A percentile compares a stretch with the other conserved stretches of the same genome.
Conservation (phyloP, 2,329 filamentous ascomycete genomes). For the Neonectria neomacrospora region DNA sequence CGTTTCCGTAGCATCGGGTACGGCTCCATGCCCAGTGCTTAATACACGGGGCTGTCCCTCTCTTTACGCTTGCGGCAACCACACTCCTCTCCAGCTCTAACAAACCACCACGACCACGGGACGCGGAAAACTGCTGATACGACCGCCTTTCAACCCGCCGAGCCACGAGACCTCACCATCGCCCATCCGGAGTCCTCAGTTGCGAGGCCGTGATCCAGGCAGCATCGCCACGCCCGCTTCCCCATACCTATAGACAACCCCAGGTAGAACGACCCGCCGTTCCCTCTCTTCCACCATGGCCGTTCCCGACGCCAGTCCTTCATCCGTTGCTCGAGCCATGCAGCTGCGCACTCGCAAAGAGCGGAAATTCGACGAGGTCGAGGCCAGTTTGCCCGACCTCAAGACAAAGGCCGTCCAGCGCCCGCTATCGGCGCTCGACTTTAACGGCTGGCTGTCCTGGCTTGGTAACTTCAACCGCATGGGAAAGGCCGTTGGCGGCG, state of each 20-base stretch:
- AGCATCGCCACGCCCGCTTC: neutral
- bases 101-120: conserved; percentile 11
- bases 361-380: conserved; percentile 61
- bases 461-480: conserved; percentile 67
- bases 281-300: conserved; percentile 39
- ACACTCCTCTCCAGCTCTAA: conserved; percentile 1
- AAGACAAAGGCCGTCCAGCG: conserved; percentile 46
- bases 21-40: neutral
- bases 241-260: conserved; percentile 15
- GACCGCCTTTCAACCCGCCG: neutral
- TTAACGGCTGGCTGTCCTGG: conserved; percentile 55
- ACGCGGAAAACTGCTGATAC: conserved; percentile 24
- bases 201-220: conserved; percentile 5
- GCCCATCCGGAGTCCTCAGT: conserved; percentile 1
- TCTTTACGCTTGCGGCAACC: neutral
- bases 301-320: conserved; percentile 39
- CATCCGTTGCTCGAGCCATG: conserved; percentile 55
- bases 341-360: conserved; percentile 62
- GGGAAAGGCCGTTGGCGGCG: conserved; percentile 66
- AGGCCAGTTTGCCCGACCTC: conserved; percentile 58
- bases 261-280: conserved; percentile 4
- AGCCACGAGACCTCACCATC: conserved; percentile 23
- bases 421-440: conserved; percentile 48
- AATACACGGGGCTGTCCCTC: neutral
- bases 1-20: neutral